phyloP scores from a whole-genome alignment of 345 rosid genomes.

The Salix koriyanagi region DNA sequence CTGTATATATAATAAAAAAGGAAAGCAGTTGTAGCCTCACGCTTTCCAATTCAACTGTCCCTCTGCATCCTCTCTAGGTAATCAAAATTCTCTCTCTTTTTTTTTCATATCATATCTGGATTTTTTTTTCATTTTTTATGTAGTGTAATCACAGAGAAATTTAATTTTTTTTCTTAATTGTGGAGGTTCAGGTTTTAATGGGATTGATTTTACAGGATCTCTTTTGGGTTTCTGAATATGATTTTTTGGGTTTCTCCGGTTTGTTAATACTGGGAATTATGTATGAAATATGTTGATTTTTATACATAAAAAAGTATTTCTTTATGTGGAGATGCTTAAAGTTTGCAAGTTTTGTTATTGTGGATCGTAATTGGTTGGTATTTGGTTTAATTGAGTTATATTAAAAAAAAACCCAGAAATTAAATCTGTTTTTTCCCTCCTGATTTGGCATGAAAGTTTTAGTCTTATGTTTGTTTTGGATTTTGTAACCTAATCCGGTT shows the following conservation, averaged over 20 bases:
- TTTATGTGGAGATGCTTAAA: neutral
- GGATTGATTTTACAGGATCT: neutral
- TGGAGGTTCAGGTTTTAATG: too few species aligned
- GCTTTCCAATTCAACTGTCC: neutral
- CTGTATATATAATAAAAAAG: neutral
- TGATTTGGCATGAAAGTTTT: neutral
- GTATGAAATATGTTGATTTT: neutral
- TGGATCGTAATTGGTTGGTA: neutral
- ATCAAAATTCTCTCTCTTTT: neutral
- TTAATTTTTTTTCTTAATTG: too few species aligned
- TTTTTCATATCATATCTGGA: neutral
- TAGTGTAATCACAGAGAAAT: too few species aligned
- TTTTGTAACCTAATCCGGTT: neutral
- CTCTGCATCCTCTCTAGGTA: slow-evolving; percentile 29
- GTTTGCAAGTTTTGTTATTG: neutral
- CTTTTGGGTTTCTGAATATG: neutral
- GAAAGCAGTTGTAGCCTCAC: neutral
- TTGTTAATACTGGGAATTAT: neutral
- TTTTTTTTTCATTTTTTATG: neutral
- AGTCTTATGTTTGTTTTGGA: neutral
- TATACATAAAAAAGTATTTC: too few species aligned
- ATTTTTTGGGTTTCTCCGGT: neutral
- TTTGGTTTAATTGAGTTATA: neutral
- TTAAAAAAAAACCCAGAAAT: neutral
- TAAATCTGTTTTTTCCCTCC: neutral